Percentiles rank a stretch among this genome's conserved stretches.
These are phyloP conservation scores for Solanum hybrid DNA, from an alignment of 305 asterid species.

Conservation along the genomic window DNA sequence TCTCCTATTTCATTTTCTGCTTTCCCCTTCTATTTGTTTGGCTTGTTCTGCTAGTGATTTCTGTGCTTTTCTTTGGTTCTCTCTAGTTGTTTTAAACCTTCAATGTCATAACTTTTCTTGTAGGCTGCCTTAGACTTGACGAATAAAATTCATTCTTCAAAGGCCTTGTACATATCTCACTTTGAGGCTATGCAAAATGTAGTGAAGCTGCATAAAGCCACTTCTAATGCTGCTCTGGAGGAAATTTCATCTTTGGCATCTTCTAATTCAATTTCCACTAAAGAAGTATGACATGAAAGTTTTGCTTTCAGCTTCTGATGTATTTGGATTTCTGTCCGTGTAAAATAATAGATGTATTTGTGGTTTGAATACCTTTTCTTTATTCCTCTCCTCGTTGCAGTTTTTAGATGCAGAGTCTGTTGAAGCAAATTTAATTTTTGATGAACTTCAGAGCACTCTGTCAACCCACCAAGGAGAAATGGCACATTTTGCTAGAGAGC, in stretches of 20 bases:
- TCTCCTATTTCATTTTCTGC: background rate
- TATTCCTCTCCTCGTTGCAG: slow-evolving; percentile 24
- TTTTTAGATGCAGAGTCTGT: slow-evolving; percentile 49
- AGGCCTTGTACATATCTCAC: slow-evolving; percentile 45
- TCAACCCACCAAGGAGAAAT: slow-evolving; percentile 59
- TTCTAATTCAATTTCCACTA: slow-evolving; percentile 34
- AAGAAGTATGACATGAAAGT: slow-evolving; percentile 32
- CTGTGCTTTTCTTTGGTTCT: background rate
- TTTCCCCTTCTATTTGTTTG: background rate
- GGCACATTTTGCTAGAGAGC: slow-evolving; percentile 63
- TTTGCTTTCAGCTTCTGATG: slow-evolving; percentile 1
- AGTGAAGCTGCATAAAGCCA: slow-evolving; percentile 55
- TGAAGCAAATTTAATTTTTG: slow-evolving; percentile 39
- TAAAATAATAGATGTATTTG: background rate
- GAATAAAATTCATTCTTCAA: slow-evolving; percentile 38
- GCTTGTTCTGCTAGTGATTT: background rate
- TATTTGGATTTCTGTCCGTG: background rate
- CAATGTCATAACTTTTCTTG: background rate
- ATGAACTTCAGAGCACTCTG: slow-evolving; percentile 49
- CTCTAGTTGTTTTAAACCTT: background rate
- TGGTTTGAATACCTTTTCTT: background rate
- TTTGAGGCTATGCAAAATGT: slow-evolving; percentile 69
- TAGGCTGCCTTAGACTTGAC: slow-evolving; percentile 47
- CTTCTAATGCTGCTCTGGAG: slow-evolving; percentile 55
- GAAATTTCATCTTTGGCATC: slow-evolving; percentile 42